A percentile compares a stretch with the other conserved stretches of the same genome.
Evolutionary conservation across 331 rosid genomes (phyloP).

Genomic region (Dryas integrifolia): DNA sequence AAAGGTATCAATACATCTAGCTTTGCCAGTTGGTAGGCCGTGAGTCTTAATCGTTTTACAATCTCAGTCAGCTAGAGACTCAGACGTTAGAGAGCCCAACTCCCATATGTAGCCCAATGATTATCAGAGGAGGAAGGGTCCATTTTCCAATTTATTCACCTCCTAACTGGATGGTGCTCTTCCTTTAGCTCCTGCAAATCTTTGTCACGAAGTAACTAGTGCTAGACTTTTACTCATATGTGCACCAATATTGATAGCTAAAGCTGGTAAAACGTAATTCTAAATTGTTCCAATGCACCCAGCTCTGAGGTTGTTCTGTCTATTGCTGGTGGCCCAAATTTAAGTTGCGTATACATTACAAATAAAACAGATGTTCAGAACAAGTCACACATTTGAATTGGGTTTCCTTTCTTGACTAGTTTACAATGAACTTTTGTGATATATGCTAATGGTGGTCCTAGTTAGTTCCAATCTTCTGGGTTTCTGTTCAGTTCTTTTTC

Average conservation of each 20-base stretch:
- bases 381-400: background rate
- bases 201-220: background rate
- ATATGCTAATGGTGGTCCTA: background rate
- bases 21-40: slow-evolving; percentile 15
- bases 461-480: background rate
- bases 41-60: background rate
- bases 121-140: background rate
- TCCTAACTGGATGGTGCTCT: slow-evolving; percentile 28
- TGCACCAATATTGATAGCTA: slow-evolving; percentile 2
- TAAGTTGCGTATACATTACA: background rate
- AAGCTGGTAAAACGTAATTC: background rate
- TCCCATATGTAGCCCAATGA: background rate
- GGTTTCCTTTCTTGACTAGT: background rate
- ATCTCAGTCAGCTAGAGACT: no score
- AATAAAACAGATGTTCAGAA: background rate
- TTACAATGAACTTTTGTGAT: background rate
- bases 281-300: background rate
- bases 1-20: background rate
- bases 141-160: background rate
- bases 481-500: background rate
- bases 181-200: slow-evolving; percentile 9
- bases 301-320: background rate
- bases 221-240: background rate
- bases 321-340: background rate
- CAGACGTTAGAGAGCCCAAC: no score